These are phyloP conservation scores for Aspergillus candidus DNA, from an alignment of 2,329 filamentous ascomycete genomes.

Conservation along the genomic window DNA sequence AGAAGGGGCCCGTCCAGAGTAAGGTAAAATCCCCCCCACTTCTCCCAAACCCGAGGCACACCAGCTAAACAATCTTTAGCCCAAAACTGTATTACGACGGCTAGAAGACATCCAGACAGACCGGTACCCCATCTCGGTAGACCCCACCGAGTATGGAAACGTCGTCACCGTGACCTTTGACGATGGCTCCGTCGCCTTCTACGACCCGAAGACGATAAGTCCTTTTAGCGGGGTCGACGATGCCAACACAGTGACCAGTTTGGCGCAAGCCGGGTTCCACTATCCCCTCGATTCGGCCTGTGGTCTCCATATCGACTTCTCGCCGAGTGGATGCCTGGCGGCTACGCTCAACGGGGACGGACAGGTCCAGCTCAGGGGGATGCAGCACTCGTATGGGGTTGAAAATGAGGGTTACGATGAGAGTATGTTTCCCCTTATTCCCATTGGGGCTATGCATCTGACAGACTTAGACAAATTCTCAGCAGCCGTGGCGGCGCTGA, in stretches of 20 bases:
- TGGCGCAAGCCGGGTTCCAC: constrained; percentile 72
- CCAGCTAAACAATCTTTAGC: constrained; percentile 27
- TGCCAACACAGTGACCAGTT: constrained; percentile 58
- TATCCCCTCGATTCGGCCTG: constrained; percentile 62
- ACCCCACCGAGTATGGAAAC: constrained; percentile 64
- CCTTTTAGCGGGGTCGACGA: constrained; percentile 61
- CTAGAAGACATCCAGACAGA: constrained; percentile 62
- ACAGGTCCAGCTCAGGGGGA: constrained; percentile 32
- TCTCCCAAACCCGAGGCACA: constrained; percentile 1
- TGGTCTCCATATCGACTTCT: constrained; percentile 41
- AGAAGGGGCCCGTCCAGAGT: constrained; percentile 50
- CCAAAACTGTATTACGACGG: constrained; percentile 53
- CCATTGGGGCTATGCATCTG: background rate
- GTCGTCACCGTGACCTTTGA: constrained; percentile 67
- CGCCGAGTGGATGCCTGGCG: constrained; percentile 40
- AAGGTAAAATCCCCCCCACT: constrained; percentile 26
- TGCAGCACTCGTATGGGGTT: constrained; percentile 37
- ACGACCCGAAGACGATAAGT: constrained; percentile 67
- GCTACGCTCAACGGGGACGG: constrained; percentile 35
- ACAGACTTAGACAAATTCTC: constrained; percentile 32
- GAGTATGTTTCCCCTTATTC: constrained; percentile 22
- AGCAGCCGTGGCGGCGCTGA: constrained; percentile 57
- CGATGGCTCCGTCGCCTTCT: constrained; percentile 75
- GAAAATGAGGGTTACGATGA: constrained; percentile 32
- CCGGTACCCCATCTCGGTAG: constrained; percentile 64